These are phyloP conservation scores for Wickerhamomyces kurtzmanii DNA, from an alignment of 805 yeast genomes.

Conservation along the genomic window DNA sequence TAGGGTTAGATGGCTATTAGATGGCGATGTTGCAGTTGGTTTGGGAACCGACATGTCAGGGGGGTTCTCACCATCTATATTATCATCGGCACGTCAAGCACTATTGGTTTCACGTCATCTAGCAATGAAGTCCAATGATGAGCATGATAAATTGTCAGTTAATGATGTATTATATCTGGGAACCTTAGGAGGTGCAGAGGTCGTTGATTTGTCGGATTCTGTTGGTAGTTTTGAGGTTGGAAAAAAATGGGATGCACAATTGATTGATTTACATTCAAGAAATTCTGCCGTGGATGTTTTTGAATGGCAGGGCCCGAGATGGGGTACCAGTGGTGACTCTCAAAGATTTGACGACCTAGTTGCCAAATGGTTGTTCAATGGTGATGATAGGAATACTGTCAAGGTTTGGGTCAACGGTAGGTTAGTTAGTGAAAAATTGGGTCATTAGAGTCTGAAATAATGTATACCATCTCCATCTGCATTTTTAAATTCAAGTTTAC, in stretches of 20 bases:
- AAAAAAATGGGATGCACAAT: slow-evolving; percentile 76
- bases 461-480: no score
- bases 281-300: slow-evolving; percentile 67
- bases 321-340: slow-evolving; percentile 12
- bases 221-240: slow-evolving; percentile 73
- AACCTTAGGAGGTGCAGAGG: slow-evolving; percentile 84
- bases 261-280: slow-evolving; percentile 47
- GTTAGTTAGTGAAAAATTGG: slow-evolving; percentile 26
- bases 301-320: slow-evolving; percentile 52
- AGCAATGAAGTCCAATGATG: slow-evolving; percentile 43
- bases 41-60: slow-evolving; percentile 79
- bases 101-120: slow-evolving; percentile 61
- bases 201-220: slow-evolving; percentile 42
- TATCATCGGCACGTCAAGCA: slow-evolving; percentile 62
- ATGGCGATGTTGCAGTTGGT: slow-evolving; percentile 63
- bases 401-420: slow-evolving; percentile 81
- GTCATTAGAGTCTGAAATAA: background rate
- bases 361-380: slow-evolving; percentile 87
- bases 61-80: slow-evolving; percentile 59
- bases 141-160: slow-evolving; percentile 42
- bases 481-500: no score
- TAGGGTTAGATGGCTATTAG: slow-evolving; percentile 59
- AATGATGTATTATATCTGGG: slow-evolving; percentile 73
- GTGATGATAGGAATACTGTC: slow-evolving; percentile 84
- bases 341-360: slow-evolving; percentile 44